phyloP scores from a whole-genome alignment of 495 filamentous ascomycete genomes.

The Trichoderma reesei region DNA sequence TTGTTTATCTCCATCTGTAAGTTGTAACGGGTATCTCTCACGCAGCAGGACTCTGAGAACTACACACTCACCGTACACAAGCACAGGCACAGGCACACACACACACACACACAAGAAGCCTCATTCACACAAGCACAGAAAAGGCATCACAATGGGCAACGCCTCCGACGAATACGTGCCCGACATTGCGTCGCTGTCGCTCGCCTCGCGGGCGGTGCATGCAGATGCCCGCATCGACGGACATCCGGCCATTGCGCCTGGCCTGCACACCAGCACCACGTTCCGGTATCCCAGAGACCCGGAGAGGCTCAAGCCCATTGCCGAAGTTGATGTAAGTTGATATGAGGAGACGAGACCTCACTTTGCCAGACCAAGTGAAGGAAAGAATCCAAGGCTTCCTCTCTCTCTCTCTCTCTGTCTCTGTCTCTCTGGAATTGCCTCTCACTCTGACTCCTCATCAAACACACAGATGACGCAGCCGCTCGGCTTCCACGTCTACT shows the following conservation, averaged over 20 bases:
- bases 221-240: conserved; percentile 70
- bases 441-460: background rate
- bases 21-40: too few relatives aligned
- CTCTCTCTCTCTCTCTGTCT: too few relatives aligned
- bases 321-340: conserved; percentile 21
- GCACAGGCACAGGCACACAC: background rate
- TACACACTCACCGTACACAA: background rate
- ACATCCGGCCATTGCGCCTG: conserved; percentile 68
- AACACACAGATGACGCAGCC: conserved; percentile 26
- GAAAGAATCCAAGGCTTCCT: too few relatives aligned
- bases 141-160: conserved; percentile 5
- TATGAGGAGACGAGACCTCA: background rate
- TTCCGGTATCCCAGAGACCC: conserved; percentile 72
- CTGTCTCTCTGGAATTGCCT: too few relatives aligned
- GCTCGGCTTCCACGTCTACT: conserved; percentile 60
- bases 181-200: conserved; percentile 24
- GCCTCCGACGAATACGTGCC: background rate
- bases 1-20: too few relatives aligned
- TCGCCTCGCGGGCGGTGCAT: conserved; percentile 71
- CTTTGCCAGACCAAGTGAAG: background rate
- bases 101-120: background rate
- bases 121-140: too few relatives aligned
- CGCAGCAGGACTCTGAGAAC: too few relatives aligned
- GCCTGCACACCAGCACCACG: conserved; percentile 80
- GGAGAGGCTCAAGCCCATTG: conserved; percentile 34